A percentile compares a stretch with the other conserved stretches of the same genome.
These are phyloP conservation scores for Trichophyton schoenleinii DNA, from an alignment of 2,329 filamentous ascomycete genomes.

Conservation along the genomic window DNA sequence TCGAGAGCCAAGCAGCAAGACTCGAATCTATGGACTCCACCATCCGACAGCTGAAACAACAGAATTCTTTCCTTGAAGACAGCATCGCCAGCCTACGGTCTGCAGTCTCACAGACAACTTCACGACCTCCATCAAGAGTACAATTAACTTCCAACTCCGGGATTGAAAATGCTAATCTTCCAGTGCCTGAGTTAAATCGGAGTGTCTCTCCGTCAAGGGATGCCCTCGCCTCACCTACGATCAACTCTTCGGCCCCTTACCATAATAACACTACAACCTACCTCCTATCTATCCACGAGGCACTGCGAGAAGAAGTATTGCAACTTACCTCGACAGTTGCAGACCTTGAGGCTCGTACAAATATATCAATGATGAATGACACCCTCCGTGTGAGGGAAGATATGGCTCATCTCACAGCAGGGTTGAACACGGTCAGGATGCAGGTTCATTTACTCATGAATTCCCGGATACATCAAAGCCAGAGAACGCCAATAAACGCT, in stretches of 20 bases:
- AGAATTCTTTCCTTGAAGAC: conserved; percentile 37
- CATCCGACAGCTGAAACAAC: conserved; percentile 33
- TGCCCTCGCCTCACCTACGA: conserved; percentile 16
- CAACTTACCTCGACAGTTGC: conserved; percentile 43
- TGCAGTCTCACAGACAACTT: conserved; percentile 23
- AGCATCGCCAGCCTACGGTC: conserved; percentile 32
- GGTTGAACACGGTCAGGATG: conserved; percentile 45
- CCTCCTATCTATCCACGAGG: conserved; percentile 49
- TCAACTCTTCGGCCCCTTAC: conserved; percentile 17
- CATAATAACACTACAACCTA: conserved; percentile 38
- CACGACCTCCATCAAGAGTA: conserved; percentile 15
- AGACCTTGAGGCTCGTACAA: conserved; percentile 48
- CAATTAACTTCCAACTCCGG: conserved; percentile 10
- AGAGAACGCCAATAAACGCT: conserved; percentile 16
- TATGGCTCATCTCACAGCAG: conserved; percentile 48
- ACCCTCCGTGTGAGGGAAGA: conserved; percentile 50
- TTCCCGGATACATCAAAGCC: conserved; percentile 38
- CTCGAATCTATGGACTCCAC: conserved; percentile 34
- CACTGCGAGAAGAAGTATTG: conserved; percentile 46
- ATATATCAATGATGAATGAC: conserved; percentile 52
- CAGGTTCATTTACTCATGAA: conserved; percentile 53
- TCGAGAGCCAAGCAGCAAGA: conserved; percentile 32
- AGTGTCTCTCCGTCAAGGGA: conserved; percentile 9
- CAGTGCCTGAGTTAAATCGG: conserved; percentile 14
- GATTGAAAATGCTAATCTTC: conserved; percentile 2